These are phyloP conservation scores for Claviceps sp. DNA, from an alignment of 2,329 filamentous ascomycete genomes.

Conservation along the genomic window DNA sequence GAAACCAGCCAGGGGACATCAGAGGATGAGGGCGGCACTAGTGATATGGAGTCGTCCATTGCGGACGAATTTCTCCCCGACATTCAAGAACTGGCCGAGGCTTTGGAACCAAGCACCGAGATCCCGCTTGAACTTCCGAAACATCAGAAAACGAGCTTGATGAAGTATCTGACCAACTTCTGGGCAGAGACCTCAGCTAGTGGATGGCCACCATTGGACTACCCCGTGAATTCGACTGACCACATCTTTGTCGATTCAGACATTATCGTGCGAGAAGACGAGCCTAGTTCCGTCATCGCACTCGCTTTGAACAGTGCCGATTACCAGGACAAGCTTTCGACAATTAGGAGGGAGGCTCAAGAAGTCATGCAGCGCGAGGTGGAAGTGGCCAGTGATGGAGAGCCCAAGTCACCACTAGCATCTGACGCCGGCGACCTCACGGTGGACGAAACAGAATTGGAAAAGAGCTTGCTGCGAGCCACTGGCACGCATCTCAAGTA, in stretches of 20 bases:
- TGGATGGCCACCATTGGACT: constrained; percentile 84
- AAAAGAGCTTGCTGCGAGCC: constrained; percentile 69
- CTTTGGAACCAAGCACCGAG: constrained; percentile 46
- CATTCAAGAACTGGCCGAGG: constrained; percentile 48
- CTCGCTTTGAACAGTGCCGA: constrained; percentile 81
- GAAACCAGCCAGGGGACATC: constrained; percentile 41
- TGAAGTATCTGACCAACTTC: constrained; percentile 94
- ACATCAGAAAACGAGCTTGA: constrained; percentile 81
- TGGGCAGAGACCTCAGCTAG: constrained; percentile 97
- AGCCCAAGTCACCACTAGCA: constrained; percentile 16
- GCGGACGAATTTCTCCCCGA: constrained; percentile 55
- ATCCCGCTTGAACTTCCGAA: constrained; percentile 67
- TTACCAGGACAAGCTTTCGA: constrained; percentile 66
- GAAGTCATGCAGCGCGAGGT: constrained; percentile 25
- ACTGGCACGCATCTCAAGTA: constrained; percentile 93
- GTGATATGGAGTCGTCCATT: constrained; percentile 58
- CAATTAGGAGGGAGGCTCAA: constrained; percentile 43
- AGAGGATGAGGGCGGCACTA: constrained; percentile 54
- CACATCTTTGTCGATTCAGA: constrained; percentile 96
- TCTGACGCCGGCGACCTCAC: constrained; percentile 26
- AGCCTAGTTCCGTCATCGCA: constrained; percentile 90
- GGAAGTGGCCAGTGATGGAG: constrained; percentile 17
- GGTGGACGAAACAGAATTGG: constrained; percentile 57
- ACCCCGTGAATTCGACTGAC: constrained; percentile 75
- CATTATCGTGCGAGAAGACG: constrained; percentile 93